Percentiles rank a stretch among this genome's conserved stretches.
phyloP scores from a whole-genome alignment of 257 asterid species.

The Nicotiana paniculata region DNA sequence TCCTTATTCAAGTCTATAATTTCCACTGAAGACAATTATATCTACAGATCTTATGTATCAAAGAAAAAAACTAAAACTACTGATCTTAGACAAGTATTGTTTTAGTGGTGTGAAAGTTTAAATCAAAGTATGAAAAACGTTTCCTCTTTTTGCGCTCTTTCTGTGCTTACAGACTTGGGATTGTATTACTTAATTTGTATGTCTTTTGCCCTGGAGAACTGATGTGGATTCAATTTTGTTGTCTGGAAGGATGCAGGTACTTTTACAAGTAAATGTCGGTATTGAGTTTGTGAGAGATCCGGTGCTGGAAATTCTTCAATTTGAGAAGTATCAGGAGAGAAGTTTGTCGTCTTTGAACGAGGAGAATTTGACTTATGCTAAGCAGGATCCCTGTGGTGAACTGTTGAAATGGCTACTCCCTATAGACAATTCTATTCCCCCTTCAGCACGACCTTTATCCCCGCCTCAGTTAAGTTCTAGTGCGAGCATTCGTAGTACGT shows the following conservation, averaged over 20 bases:
- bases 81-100: neutral
- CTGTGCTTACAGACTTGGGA: neutral
- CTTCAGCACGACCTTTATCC: constrained; percentile 59
- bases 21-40: neutral
- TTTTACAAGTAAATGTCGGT: constrained; percentile 86
- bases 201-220: constrained; percentile 14
- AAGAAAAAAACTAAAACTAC: neutral
- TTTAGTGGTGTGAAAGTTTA: neutral
- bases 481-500: constrained; percentile 62
- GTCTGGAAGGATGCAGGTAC: constrained; percentile 99
- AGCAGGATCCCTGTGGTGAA: constrained; percentile 74
- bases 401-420: constrained; percentile 93
- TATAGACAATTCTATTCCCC: constrained; percentile 72
- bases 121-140: neutral
- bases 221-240: constrained; percentile 54
- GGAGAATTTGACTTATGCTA: constrained; percentile 27
- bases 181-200: neutral
- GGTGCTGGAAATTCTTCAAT: constrained; percentile 89
- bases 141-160: neutral
- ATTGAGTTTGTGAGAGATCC: constrained; percentile 72
- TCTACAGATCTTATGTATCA: no score
- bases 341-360: constrained; percentile 37
- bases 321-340: constrained; percentile 67
- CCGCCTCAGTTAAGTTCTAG: constrained; percentile 63
- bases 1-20: neutral